Base-by-base conservation (phyloP, 805 yeast genomes). In the Cyberlindnera saturnus region DNA sequence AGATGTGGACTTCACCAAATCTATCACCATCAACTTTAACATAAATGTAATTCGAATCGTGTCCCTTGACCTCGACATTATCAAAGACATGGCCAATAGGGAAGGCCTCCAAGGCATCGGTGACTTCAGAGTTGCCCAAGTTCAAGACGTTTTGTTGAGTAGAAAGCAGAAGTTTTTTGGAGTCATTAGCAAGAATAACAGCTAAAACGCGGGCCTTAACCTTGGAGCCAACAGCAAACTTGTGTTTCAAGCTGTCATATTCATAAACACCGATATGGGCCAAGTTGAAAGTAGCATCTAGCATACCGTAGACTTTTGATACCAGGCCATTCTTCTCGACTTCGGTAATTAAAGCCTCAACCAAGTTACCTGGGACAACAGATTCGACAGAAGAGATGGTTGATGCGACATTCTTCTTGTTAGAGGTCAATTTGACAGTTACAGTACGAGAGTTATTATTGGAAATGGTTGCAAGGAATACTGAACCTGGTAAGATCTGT, bases 331-430 rank as follows among this genome's bases (percentile, higher is more conserved):
- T 64, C 8, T 67, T 59, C 23, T 73, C 62, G 17, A 79, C 73
- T 8, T 78, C 80, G 17, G 82, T 73, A 17, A 89, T 74, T 26
- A 82, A 64, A 6, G 89, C 85, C 45, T 85, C 88, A 9, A 90
- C 87, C 10, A 81, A 57, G 50, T 81, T 76, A 55, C 99, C 99
- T 3, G 99, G 95, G 32, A 85, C 74, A 23, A 90, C 74, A 4
- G 95, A 79, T 55, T 89, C 95, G 17, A 87, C 67, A 3, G 95
- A 79, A 1, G 88, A 72, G 35, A 84, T 80, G 6, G 83, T 67
- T 4, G 77, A 58, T 7, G 77, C 57, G 6, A 77, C 64, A 18
- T 75, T 79, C 44, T 76, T 73, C 42, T 65, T 62, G 19, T 69
- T 61, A 18, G 69, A 59, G 4, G 79, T 74, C 9, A 68, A 39